Base-by-base conservation (phyloP, 148 eudicot species). In the Drosera capensis region DNA sequence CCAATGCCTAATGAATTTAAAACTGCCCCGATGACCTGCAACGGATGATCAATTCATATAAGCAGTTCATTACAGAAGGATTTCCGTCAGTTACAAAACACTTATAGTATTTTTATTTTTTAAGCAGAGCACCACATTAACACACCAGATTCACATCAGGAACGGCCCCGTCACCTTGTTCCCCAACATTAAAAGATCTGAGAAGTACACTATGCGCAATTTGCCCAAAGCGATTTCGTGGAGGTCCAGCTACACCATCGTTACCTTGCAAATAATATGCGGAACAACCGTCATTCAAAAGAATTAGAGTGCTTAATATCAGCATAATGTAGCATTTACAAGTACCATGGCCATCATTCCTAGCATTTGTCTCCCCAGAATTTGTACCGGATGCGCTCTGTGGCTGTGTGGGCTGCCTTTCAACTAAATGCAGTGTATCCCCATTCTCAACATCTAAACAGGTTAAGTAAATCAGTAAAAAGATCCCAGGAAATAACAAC, bases 21-120 rank as follows among this genome's bases (percentile, higher is more conserved):
- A 68, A 90, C 99, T 15, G 95, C 81, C 47, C 95, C 95, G 60
- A 90, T 73, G 45, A 90, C 87, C 97, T 90, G n/a, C n/a, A 59
- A 34, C 42, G 52, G 29, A 29, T 23, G n/a, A 34, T 9, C 11
- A 34, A 34, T 9, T 9, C 13, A 4, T 9, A 34, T 4, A n/a
- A n/a, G n/a, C n/a, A n/a, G n/a, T n/a, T n/a, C n/a, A n/a, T n/a
- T n/a, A n/a, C n/a, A n/a, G n/a, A n/a, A n/a, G n/a, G n/a, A n/a
- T n/a, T n/a, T n/a, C n/a, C n/a, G n/a, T n/a, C n/a, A n/a, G n/a
- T n/a, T n/a, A n/a, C n/a, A n/a, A n/a, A n/a, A n/a, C n/a, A n/a
- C n/a, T n/a, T n/a, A n/a, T n/a, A n/a, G n/a, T n/a, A n/a, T n/a
- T n/a, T n/a, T n/a, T n/a, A n/a, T n/a, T n/a, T n/a, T n/a, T n/a